phyloP scores from a whole-genome alignment of 2,329 filamentous ascomycete genomes.

The Trichoderma aggressivum region DNA sequence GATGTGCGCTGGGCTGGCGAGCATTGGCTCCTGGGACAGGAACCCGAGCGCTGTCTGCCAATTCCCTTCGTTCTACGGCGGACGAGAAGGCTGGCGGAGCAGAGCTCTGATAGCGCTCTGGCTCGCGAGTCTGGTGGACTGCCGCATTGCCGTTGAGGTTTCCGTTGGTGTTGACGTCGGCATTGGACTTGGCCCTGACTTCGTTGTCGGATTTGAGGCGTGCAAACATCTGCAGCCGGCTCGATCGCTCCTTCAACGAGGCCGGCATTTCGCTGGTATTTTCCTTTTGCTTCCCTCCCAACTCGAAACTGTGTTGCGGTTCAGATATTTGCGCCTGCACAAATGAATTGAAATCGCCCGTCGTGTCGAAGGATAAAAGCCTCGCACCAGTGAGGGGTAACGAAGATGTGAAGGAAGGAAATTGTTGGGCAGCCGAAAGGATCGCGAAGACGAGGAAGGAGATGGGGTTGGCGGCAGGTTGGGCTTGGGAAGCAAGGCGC shows the following conservation, averaged over 20 bases:
- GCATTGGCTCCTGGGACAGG: slow-evolving; percentile 31
- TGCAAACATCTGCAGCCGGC: slow-evolving; percentile 33
- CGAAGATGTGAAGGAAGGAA: neutral
- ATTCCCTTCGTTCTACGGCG: slow-evolving; percentile 28
- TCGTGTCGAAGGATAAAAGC: neutral
- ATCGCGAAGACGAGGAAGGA: slow-evolving; percentile 13
- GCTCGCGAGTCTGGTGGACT: slow-evolving; percentile 21
- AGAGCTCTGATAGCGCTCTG: slow-evolving; percentile 24
- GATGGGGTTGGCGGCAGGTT: neutral
- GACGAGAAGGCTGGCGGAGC: slow-evolving; percentile 18
- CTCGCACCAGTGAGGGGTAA: neutral
- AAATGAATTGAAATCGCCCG: neutral
- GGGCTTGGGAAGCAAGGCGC: neutral
- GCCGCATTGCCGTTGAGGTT: slow-evolving; percentile 20
- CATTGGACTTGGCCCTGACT: slow-evolving; percentile 1
- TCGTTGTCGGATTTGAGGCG: slow-evolving; percentile 27
- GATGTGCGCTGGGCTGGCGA: slow-evolving; percentile 30
- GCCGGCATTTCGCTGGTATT: slow-evolving; percentile 27
- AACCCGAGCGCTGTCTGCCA: slow-evolving; percentile 35
- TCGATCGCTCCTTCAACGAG: slow-evolving; percentile 31
- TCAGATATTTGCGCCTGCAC: neutral
- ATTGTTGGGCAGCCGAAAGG: neutral
- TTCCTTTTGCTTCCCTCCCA: neutral
- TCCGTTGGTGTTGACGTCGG: neutral
- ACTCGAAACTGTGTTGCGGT: neutral